Evolutionary conservation across 1,284 basidiomycete genomes (phyloP), one percentile per base, ranked within the genome.

Genomic region (Phenoliferia sp.): DNA sequence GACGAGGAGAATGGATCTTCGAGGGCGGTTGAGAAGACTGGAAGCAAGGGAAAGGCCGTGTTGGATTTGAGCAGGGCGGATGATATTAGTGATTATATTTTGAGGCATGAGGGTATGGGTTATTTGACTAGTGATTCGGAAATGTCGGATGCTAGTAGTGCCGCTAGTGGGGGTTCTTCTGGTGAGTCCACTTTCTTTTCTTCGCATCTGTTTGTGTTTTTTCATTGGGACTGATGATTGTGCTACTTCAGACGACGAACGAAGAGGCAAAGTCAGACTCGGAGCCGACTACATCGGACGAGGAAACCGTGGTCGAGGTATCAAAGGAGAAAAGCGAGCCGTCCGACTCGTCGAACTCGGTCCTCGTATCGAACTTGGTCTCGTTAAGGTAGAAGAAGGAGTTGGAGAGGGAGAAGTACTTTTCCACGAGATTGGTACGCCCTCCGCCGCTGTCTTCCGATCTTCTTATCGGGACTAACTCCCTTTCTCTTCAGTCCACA

Each of bases 81-180:
- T 76, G 95, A 99, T 78, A 90, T 99, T 59, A 92, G 94, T 3
- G 95, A 99, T 79, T 99, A 97, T 79, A 81, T 99, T 67, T 83
- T 99, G 39, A 82, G 92, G 34, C 71, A 70, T 34, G 73, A 74
- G 19, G 70, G 66, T 22, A 69, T 74, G 65, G 75, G 74, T 16
- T 75, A 68, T 65, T 65, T 69, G 54, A 71, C 69, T 3, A 94
- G 94, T 75, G 93, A 95, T 77, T 89, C 87, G 65, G 92, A 89
- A 55, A 63, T 70, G 62, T 48, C 33, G 3, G 72, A 73, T 28
- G 48, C 48, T 5, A n/a, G 22, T 22, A 52, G 48, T 52, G 48
- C 48, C 48, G 48, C 48, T 26, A 52, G 48, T 52, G 48, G 48
- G 22, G 17, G 17, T 6, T 52, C 48, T 19, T 52, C 48, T 52